Evolutionary conservation across 495 filamentous ascomycete genomes (phyloP).

Genomic region (Neurospora sublineolata): DNA sequence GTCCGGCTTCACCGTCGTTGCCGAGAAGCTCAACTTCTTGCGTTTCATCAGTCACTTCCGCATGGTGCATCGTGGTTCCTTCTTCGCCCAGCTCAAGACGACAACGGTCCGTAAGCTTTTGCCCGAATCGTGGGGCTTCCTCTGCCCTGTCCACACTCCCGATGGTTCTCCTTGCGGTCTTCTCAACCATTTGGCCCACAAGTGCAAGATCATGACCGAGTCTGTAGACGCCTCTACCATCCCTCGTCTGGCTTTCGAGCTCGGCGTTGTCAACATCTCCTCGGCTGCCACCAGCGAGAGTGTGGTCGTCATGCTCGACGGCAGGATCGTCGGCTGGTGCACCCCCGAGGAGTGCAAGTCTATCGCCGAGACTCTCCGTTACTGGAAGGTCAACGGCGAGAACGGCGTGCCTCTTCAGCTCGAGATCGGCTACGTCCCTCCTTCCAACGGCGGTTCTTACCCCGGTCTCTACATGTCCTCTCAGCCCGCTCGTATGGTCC

Average conservation of each 20-base stretch:
- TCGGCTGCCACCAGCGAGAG: constrained; percentile 67
- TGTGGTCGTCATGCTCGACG: constrained; percentile 81
- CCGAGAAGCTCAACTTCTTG: constrained; percentile 98
- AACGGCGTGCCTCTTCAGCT: constrained; percentile 73
- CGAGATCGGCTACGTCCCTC: constrained; percentile 85
- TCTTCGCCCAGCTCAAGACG: constrained; percentile 95
- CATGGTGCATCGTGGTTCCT: constrained; percentile 96
- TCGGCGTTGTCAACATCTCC: constrained; percentile 62
- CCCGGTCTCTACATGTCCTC: constrained; percentile 93
- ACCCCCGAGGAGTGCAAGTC: constrained; percentile 65
- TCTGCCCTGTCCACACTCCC: constrained; percentile 95
- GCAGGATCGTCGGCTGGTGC: constrained; percentile 81
- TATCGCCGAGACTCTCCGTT: constrained; percentile 72
- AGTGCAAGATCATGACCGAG: constrained; percentile 76
- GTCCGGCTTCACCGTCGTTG: constrained; percentile 90
- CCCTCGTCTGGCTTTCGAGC: constrained; percentile 56
- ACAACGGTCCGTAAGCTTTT: constrained; percentile 91
- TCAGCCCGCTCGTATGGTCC: constrained; percentile 69
- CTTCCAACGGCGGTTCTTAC: constrained; percentile 79
- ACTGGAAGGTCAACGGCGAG: constrained; percentile 91
- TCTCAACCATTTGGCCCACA: constrained; percentile 90
- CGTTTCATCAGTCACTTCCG: constrained; percentile 98
- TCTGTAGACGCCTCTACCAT: constrained; percentile 59
- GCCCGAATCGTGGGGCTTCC: constrained; percentile 93
- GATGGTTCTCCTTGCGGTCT: constrained; percentile 92